Evolutionary conservation across 306 rosid species (phyloP).

Genomic region (Rosa lucieae): DNA sequence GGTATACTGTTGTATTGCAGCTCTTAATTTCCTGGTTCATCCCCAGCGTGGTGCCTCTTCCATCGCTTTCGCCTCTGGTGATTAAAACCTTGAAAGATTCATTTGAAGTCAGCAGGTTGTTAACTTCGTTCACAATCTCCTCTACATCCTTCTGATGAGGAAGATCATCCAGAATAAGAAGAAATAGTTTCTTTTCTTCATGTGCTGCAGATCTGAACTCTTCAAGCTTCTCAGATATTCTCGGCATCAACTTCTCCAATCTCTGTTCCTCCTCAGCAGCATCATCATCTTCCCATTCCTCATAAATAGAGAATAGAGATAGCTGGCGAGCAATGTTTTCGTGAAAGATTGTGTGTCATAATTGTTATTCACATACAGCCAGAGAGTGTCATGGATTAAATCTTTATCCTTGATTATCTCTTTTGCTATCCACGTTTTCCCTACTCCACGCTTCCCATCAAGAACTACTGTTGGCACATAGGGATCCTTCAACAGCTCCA

Average conservation of each 20-base stretch:
- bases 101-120: not conserved
- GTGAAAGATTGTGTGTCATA: not conserved
- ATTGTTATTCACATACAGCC: conserved; percentile 22
- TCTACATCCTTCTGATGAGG: not conserved
- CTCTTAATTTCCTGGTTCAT: not conserved
- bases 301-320: not conserved
- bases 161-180: conserved; percentile 33
- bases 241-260: not conserved
- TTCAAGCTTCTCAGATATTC: not conserved
- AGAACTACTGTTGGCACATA: conserved; percentile 8
- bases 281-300: conserved; percentile 27
- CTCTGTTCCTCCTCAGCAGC: not conserved
- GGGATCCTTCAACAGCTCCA: not conserved
- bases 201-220: not conserved
- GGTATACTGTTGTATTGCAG: not conserved
- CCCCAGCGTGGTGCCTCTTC: not conserved
- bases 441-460: conserved; percentile 27
- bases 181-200: not conserved
- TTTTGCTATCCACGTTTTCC: conserved; percentile 31
- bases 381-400: not conserved
- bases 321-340: conserved; percentile 14
- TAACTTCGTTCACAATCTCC: not conserved
- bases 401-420: not conserved
- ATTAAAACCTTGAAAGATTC: conserved; percentile 27
- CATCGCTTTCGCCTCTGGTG: conserved; percentile 1